These are phyloP conservation scores for Wakefieldia striispora DNA, from an alignment of 768 basidiomycete genomes.

Conservation along the genomic window DNA sequence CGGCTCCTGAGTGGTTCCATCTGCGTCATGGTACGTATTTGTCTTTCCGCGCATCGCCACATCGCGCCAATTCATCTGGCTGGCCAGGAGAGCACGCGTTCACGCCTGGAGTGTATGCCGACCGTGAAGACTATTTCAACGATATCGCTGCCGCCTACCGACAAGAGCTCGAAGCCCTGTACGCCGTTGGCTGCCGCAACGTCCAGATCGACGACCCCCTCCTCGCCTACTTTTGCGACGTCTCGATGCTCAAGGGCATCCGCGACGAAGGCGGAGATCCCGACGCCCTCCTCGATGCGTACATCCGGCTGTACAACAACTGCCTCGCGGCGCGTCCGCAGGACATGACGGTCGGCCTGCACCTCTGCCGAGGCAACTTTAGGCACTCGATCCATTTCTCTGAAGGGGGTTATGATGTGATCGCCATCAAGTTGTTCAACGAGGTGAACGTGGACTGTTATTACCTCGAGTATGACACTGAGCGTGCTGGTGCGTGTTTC, in stretches of 20 bases:
- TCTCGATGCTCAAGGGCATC: conserved; percentile 55
- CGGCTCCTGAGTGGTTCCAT: conserved; percentile 71
- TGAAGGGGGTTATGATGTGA: conserved; percentile 45
- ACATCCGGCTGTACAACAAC: conserved; percentile 40
- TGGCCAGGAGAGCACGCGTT: conserved; percentile 23
- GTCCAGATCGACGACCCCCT: conserved; percentile 49
- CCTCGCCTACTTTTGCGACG: conserved; percentile 64
- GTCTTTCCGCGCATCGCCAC: not conserved
- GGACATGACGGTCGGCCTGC: conserved; percentile 42
- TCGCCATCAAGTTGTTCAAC: conserved; percentile 46
- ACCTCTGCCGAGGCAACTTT: conserved; percentile 43
- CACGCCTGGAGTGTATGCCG: conserved; percentile 15
- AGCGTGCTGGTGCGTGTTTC: conserved; percentile 38
- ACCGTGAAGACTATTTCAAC: conserved; percentile 43
- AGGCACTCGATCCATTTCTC: conserved; percentile 38
- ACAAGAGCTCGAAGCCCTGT: conserved; percentile 44
- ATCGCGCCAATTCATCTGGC: not conserved
- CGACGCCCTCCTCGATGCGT: conserved; percentile 63
- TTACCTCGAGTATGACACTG: conserved; percentile 49
- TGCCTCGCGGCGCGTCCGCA: conserved; percentile 36
- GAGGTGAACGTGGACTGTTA: conserved; percentile 42
- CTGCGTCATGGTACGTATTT: conserved; percentile 53
- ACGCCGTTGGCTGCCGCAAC: conserved; percentile 42
- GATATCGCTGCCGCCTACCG: conserved; percentile 48
- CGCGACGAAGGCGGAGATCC: conserved; percentile 58